Evolutionary conservation across 805 yeast genomes (phyloP).

Genomic region (Zygoascus biomembranicola): DNA sequence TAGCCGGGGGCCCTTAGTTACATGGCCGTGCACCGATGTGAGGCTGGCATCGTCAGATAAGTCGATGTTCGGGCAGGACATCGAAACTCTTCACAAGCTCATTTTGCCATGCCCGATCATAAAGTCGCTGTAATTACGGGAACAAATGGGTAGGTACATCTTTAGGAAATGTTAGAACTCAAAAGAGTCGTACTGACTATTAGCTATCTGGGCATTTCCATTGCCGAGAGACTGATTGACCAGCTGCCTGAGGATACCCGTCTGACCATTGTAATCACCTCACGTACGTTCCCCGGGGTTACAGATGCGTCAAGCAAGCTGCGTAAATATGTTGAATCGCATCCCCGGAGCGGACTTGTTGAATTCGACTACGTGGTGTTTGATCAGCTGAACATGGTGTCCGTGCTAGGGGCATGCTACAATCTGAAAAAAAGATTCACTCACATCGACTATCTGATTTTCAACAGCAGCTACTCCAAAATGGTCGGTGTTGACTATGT

Average conservation of each 20-base stretch:
- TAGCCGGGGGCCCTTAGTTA: no score
- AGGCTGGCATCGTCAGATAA: no score
- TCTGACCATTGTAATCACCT: constrained; percentile 77
- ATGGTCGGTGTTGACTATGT: constrained; percentile 83
- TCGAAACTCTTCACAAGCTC: neutral
- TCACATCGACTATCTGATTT: constrained; percentile 67
- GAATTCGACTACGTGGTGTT: constrained; percentile 84
- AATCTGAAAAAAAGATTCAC: constrained; percentile 58
- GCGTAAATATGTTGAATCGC: constrained; percentile 17
- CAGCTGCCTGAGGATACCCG: constrained; percentile 44
- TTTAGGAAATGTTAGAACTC: neutral
- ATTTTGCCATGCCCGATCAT: constrained; percentile 9
- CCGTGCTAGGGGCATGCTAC: constrained; percentile 64
- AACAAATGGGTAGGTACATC: constrained; percentile 28
- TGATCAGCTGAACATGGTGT: constrained; percentile 88
- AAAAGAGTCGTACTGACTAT: neutral
- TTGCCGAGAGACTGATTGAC: constrained; percentile 71
- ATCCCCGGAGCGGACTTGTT: constrained; percentile 44
- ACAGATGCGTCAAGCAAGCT: constrained; percentile 61
- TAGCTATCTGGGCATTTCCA: constrained; percentile 75
- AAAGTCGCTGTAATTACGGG: constrained; percentile 35
- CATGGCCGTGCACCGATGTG: no score
- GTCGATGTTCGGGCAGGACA: no score
- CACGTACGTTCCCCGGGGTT: constrained; percentile 80
- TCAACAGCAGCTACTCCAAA: constrained; percentile 87